These are phyloP conservation scores for Coelomomyces lativittatus DNA, from an alignment of 371 early-diverging fungal species.

Conservation along the genomic window DNA sequence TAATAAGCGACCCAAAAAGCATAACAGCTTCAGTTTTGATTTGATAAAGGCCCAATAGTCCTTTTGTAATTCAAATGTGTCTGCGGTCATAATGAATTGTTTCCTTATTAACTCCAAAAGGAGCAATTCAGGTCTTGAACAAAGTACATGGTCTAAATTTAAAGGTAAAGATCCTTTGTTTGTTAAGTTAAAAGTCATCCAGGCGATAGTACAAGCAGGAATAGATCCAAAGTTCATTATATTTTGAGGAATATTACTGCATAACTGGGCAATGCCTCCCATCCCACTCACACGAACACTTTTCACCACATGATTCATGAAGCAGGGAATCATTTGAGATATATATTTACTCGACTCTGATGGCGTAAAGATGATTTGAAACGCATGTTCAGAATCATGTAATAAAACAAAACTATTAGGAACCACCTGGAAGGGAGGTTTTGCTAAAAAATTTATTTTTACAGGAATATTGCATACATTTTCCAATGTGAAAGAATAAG, in stretches of 20 bases:
- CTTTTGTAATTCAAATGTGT: not conserved
- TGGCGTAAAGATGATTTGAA: not conserved
- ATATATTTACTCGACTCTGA: not conserved
- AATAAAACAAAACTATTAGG: conserved; percentile 4
- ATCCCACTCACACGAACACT: conserved; percentile 5
- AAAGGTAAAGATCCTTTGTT: conserved; percentile 37
- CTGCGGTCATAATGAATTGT: not conserved
- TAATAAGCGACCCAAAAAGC: not conserved
- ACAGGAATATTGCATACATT: not conserved
- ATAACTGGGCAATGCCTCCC: conserved; percentile 23
- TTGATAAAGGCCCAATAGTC: not conserved
- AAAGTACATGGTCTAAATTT: conserved; percentile 12
- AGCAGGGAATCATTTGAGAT: conserved; percentile 14
- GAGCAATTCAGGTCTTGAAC: conserved; percentile 13
- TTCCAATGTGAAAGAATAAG: not conserved
- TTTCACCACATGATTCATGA: conserved; percentile 11
- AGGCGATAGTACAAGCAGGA: conserved; percentile 22
- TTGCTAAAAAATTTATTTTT: not conserved
- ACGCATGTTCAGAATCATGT: conserved; percentile 5
- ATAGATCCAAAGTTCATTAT: conserved; percentile 21
- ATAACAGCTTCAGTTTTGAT: not conserved
- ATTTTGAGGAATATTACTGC: conserved; percentile 24
- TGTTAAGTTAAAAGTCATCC: conserved; percentile 18
- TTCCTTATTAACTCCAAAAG: conserved; percentile 15
- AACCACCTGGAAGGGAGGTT: not conserved